A percentile compares a stretch with the other conserved stretches of the same genome.
Evolutionary conservation across 2,329 filamentous ascomycete genomes (phyloP).

Genomic region (Coniella lustricola): DNA sequence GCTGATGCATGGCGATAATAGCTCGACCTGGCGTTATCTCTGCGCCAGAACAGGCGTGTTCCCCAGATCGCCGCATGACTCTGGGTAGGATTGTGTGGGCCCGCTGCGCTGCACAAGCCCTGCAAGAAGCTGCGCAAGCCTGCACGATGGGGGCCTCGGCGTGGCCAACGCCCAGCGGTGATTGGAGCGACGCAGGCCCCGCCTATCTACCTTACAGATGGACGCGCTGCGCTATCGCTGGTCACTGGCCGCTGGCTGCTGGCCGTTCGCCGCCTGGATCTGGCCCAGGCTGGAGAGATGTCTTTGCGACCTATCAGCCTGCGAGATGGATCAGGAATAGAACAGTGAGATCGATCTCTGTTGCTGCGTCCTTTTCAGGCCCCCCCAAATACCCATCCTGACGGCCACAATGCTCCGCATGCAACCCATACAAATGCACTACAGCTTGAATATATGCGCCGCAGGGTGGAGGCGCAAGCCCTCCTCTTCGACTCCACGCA

Average conservation of each 20-base stretch:
- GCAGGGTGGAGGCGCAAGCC: slow-evolving; percentile 4
- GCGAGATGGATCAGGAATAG: too few relatives aligned
- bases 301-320: too few relatives aligned
- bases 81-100: slow-evolving; percentile 6
- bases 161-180: neutral
- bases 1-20: slow-evolving; percentile 1
- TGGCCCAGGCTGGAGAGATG: too few relatives aligned
- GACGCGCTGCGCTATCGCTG: neutral
- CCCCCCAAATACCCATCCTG: neutral
- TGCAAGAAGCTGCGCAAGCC: slow-evolving; percentile 2
- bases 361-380: too few relatives aligned
- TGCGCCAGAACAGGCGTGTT: slow-evolving; percentile 6
- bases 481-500: slow-evolving; percentile 13
- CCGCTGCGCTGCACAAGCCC: slow-evolving; percentile 3
- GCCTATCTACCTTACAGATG: slow-evolving; percentile 8
- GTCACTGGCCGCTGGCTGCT: neutral
- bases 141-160: slow-evolving; percentile 8
- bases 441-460: neutral
- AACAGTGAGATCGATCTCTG: too few relatives aligned
- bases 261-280: neutral
- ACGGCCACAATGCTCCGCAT: slow-evolving; percentile 12
- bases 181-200: slow-evolving; percentile 1
- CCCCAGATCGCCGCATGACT: slow-evolving; percentile 14
- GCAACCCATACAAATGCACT: neutral
- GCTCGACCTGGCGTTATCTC: slow-evolving; percentile 5